phyloP scores from a whole-genome alignment of 2,329 filamentous ascomycete genomes.

The Alternaria viburni region DNA sequence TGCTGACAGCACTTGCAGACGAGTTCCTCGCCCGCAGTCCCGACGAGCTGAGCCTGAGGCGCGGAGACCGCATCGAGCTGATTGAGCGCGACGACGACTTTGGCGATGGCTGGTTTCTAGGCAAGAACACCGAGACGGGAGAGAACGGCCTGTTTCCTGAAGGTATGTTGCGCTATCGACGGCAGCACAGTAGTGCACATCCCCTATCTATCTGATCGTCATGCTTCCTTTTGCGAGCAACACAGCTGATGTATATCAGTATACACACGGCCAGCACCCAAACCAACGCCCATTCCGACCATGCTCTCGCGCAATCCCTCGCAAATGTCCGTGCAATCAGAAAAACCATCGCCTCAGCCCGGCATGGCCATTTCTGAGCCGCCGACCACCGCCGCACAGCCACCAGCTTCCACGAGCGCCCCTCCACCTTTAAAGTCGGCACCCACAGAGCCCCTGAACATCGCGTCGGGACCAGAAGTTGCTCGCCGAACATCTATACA shows the following conservation, averaged over 20 bases:
- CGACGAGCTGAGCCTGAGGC: constrained; percentile 87
- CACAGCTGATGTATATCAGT: constrained; percentile 52
- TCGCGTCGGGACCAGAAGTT: constrained; percentile 16
- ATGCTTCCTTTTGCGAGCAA: neutral
- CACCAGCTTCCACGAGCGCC: constrained; percentile 22
- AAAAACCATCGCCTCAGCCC: constrained; percentile 17
- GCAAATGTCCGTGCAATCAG: constrained; percentile 23
- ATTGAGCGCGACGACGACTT: constrained; percentile 89
- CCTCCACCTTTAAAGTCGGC: constrained; percentile 24
- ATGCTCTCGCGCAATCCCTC: constrained; percentile 41
- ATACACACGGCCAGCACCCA: constrained; percentile 67
- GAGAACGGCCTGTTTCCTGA: constrained; percentile 83
- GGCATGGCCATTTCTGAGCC: constrained; percentile 26
- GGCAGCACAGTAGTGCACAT: neutral
- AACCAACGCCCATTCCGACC: constrained; percentile 41
- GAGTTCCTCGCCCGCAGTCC: constrained; percentile 90
- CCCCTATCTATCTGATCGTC: neutral
- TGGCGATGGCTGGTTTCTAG: constrained; percentile 84
- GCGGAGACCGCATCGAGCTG: constrained; percentile 83
- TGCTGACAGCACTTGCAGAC: constrained; percentile 61
- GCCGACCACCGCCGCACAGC: constrained; percentile 15
- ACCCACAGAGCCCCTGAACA: constrained; percentile 39
- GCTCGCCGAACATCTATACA: constrained; percentile 29
- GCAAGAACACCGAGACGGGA: constrained; percentile 74
- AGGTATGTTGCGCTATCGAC: constrained; percentile 60